These are phyloP conservation scores for Coniosporium apollinis DNA, from an alignment of 495 filamentous ascomycete species.

Conservation along the genomic window DNA sequence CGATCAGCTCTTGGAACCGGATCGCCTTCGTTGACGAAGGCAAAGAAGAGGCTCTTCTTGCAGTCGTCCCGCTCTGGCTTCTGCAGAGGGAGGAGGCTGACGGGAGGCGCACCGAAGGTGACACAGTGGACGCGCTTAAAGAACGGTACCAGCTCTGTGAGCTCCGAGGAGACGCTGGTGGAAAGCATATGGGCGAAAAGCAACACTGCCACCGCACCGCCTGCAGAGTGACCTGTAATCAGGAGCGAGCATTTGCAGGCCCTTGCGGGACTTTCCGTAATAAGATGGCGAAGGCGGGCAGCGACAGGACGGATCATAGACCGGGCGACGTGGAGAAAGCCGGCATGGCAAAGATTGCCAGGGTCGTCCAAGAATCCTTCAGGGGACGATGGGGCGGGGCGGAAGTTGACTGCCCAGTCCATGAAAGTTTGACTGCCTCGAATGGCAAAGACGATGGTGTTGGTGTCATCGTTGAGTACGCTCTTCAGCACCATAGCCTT, in stretches of 20 bases:
- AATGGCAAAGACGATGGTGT: slow-evolving; percentile 65
- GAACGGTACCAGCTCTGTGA: slow-evolving; percentile 44
- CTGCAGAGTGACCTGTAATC: slow-evolving; percentile 71
- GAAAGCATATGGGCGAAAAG: slow-evolving; percentile 68
- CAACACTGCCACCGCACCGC: slow-evolving; percentile 61
- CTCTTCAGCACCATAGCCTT: slow-evolving; percentile 77
- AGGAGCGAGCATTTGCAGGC: slow-evolving; percentile 46
- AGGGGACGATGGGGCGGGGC: slow-evolving; percentile 44
- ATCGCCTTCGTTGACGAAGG: slow-evolving; percentile 73
- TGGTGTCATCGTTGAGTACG: slow-evolving; percentile 54
- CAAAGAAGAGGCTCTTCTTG: slow-evolving; percentile 51
- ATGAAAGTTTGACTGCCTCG: slow-evolving; percentile 61
- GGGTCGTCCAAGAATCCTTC: slow-evolving; percentile 56
- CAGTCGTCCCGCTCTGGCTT: slow-evolving; percentile 32
- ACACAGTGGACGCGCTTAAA: slow-evolving; percentile 70
- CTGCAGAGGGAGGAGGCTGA: slow-evolving; percentile 49
- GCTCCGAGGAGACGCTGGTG: slow-evolving; percentile 38
- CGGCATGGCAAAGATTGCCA: slow-evolving; percentile 58
- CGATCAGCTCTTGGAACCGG: slow-evolving; percentile 62
- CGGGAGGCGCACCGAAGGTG: slow-evolving; percentile 64
- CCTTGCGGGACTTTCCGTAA: slow-evolving; percentile 52
- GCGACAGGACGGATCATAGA: slow-evolving; percentile 63
- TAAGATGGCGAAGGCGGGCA: slow-evolving; percentile 42
- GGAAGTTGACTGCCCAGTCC: slow-evolving; percentile 72
- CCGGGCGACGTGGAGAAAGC: slow-evolving; percentile 56